Evolutionary conservation across 2,329 filamentous ascomycete genomes (phyloP).

Genomic region (Decorospora gaudefroyi): DNA sequence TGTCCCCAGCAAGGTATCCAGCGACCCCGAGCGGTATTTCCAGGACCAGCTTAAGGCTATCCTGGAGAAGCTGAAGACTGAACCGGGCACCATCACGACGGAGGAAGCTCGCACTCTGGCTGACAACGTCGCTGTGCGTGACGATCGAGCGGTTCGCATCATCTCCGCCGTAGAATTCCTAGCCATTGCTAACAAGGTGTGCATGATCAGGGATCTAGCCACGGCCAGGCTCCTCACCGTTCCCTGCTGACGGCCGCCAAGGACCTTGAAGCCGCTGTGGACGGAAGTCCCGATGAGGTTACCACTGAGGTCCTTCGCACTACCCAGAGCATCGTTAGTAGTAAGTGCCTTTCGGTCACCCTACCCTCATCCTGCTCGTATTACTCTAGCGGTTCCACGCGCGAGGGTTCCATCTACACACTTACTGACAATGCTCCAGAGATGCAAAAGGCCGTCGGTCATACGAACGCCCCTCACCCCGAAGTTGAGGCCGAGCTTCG

Average conservation of each 20-base stretch:
- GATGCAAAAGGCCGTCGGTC: conserved; percentile 38
- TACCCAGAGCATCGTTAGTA: conserved; percentile 36
- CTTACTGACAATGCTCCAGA: conserved; percentile 30
- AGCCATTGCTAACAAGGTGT: conserved; percentile 32
- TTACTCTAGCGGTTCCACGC: too few species aligned
- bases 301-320: conserved; percentile 33
- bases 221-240: conserved; percentile 22
- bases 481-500: conserved; percentile 39
- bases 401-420: not conserved
- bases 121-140: conserved; percentile 30
- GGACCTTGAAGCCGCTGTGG: conserved; percentile 36
- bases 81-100: conserved; percentile 35
- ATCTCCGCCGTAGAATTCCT: conserved; percentile 38
- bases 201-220: conserved; percentile 13
- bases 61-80: conserved; percentile 27
- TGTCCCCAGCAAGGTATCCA: not conserved
- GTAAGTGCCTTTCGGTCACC: conserved; percentile 23
- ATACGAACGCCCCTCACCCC: conserved; percentile 32
- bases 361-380: too few species aligned
- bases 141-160: conserved; percentile 32
- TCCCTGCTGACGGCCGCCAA: conserved; percentile 32
- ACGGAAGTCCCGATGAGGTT: conserved; percentile 30
- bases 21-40: conserved; percentile 2
- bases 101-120: conserved; percentile 40
- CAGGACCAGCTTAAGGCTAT: conserved; percentile 8